Conservation (phyloP, 768 basidiomycete genomes). For the Neoboletus brunneissimus region DNA sequence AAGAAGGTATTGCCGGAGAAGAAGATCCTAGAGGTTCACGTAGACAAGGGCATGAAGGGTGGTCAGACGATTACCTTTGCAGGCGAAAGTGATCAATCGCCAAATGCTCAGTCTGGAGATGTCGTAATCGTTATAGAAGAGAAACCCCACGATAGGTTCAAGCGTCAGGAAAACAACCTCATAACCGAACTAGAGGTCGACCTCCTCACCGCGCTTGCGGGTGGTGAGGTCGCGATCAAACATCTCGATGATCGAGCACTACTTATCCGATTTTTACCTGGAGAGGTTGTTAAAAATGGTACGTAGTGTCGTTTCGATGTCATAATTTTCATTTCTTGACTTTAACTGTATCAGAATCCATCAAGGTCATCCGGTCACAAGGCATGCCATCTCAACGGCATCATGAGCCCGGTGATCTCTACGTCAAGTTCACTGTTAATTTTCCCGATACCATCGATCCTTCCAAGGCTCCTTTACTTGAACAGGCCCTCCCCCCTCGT, state of each 20-base stretch:
- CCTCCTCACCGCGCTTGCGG: conserved; percentile 88
- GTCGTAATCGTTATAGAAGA: conserved; percentile 94
- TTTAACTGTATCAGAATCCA: conserved; percentile 51
- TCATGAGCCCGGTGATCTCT: conserved; percentile 94
- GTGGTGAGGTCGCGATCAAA: conserved; percentile 84
- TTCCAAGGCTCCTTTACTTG: conserved; percentile 65
- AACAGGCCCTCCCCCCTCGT: conserved; percentile 82
- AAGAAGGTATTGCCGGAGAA: conserved; percentile 94
- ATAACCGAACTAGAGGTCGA: conserved; percentile 87
- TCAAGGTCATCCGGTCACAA: conserved; percentile 91
- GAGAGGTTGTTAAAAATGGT: conserved; percentile 95
- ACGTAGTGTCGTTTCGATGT: conserved; percentile 28
- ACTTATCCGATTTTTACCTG: conserved; percentile 78
- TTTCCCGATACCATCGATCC: conserved; percentile 86
- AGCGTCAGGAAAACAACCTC: conserved; percentile 85
- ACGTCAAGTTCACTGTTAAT: conserved; percentile 77
- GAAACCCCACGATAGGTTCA: conserved; percentile 86
- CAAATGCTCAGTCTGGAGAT: conserved; percentile 86
- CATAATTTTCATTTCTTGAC: neutral
- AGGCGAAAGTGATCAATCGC: conserved; percentile 92
- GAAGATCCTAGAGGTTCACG: conserved; percentile 95
- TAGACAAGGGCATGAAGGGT: conserved; percentile 97
- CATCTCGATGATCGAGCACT: conserved; percentile 93
- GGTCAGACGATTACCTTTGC: conserved; percentile 86
- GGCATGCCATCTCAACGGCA: conserved; percentile 99